Base-by-base conservation (phyloP, 2,329 filamentous ascomycete genomes). In the Epicoccum sorghinum region DNA sequence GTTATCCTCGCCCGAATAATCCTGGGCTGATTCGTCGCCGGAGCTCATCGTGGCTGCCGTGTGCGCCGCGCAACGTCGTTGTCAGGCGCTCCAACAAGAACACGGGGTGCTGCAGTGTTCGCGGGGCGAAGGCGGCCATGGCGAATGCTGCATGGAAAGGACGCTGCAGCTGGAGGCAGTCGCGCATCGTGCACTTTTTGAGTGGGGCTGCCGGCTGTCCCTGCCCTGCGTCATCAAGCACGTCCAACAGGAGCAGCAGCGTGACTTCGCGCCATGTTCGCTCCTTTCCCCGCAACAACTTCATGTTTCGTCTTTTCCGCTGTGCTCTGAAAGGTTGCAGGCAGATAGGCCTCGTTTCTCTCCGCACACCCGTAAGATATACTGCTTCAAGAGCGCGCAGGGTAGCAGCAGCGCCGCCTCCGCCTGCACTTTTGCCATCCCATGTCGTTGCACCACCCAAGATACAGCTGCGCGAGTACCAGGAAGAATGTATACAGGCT, bases 401-500 rank as follows among this genome's bases (percentile, higher is more conserved):
- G 27, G 4, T 22, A 18, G 29, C 52, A 14, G 22, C 29, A n/a
- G 54, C 32, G 14, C 37, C 51, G 41, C 23, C 51, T 33, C 33
- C 64, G 47, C 51, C 55, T 22, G 43, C 64, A 47, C 51, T 54
- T 18, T 45, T 51, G 24, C 42, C 58, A 25, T 22, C 55, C 18
- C 14, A 58, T 22, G 33, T 53, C 49, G 36, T 52, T 45, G 45
- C 61, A 42, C 61, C 69, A 30, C 60, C 67, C 12, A 69, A 73
- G 36, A 78, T 93, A 48, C 46, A 55, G 51, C 85, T 96, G 37
- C 89, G 92, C 62, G 81, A 89, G 64, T 97, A 96, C 69, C 93
- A 97, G 72, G 88, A 95, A 78, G 91, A 96, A 81, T 96, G 91
- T 69, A 96, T 97, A 57, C 85, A 90, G 67, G 87, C 91, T 0